Evolutionary conservation across 257 asterid species (phyloP).

Genomic region (Capsicum chinense): DNA sequence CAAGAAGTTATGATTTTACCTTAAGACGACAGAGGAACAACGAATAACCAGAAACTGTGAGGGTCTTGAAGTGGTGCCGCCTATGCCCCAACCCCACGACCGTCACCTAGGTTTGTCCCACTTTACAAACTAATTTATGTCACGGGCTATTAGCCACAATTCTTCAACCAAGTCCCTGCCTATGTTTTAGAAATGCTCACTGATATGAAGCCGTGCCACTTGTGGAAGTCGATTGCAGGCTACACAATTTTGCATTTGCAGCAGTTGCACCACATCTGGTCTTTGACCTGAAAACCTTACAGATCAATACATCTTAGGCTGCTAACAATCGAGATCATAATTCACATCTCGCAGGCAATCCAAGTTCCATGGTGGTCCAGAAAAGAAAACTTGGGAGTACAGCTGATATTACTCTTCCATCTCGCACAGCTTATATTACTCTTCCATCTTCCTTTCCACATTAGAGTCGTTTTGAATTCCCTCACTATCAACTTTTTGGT

Average conservation of each 20-base stretch:
- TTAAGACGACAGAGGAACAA: background rate
- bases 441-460: conserved; percentile 23
- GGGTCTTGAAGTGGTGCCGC: background rate
- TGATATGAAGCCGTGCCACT: background rate
- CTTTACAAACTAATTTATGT: background rate
- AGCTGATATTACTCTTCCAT: conserved; percentile 21
- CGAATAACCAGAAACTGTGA: background rate
- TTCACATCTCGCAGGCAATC: conserved; percentile 5
- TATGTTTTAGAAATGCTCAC: background rate
- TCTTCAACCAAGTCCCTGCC: background rate
- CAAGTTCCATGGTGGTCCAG: conserved; percentile 5
- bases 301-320: conserved; percentile 5
- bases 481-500: conserved; percentile 9
- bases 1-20: background rate
- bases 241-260: background rate
- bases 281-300: background rate
- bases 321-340: background rate
- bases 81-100: background rate
- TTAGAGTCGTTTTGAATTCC: background rate
- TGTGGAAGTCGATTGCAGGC: background rate
- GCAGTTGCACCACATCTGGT: conserved; percentile 1
- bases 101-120: background rate
- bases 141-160: background rate
- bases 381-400: background rate
- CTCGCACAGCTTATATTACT: conserved; percentile 15